phyloP scores from a whole-genome alignment of 148 eudicot genomes.

The Chenopodium suecicum region DNA sequence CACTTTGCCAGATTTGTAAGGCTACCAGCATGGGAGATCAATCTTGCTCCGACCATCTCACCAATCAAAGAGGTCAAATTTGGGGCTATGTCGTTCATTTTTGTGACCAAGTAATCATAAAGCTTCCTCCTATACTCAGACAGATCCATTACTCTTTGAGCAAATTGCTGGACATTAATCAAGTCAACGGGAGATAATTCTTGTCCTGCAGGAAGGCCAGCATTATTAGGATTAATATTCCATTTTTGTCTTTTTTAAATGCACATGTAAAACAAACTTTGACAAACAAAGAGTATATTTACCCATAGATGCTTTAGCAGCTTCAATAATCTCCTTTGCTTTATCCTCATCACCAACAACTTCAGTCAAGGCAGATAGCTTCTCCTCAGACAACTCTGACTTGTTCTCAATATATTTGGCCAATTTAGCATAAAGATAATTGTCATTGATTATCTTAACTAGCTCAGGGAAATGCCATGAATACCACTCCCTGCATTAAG shows the following conservation, averaged over 20 bases:
- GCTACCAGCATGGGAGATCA: conserved; percentile 98
- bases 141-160: conserved; percentile 96
- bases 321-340: conserved; percentile 95
- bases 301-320: conserved; percentile 99
- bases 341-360: conserved; percentile 92
- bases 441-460: conserved; percentile 88
- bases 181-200: conserved; percentile 91
- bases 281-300: conserved; percentile 5
- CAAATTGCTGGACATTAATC: conserved; percentile 87
- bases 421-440: conserved; percentile 80
- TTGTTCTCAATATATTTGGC: conserved; percentile 80
- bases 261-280: not conserved
- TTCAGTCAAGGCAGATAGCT: conserved; percentile 64
- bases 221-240: not conserved
- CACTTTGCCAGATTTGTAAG: conserved; percentile 96
- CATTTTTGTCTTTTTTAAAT: not conserved
- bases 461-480: conserved; percentile 96
- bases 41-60: conserved; percentile 94
- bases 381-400: conserved; percentile 72
- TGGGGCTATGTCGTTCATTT: conserved; percentile 94
- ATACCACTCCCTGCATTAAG: conserved; percentile 86
- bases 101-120: conserved; percentile 76
- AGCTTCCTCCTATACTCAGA: conserved; percentile 89
- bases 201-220: conserved; percentile 57
- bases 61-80: conserved; percentile 95